Conservation (phyloP, 108 stramenopile species). For the Skeletonema costatum region DNA sequence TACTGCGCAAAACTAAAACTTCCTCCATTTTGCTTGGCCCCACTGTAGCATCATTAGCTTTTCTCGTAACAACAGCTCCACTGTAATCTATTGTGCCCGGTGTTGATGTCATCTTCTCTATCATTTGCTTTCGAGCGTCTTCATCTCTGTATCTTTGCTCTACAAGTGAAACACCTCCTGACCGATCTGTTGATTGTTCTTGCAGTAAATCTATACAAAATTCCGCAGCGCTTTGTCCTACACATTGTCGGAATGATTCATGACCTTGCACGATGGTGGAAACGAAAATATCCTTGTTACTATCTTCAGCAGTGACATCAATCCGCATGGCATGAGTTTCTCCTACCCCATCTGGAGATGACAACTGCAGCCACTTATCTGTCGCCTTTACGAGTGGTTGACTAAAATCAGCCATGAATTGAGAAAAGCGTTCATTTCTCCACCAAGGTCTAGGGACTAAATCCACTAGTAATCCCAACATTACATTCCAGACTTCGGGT, state of each 20-base stretch:
- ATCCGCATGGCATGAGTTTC: constrained; percentile 77
- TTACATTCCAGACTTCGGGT: constrained; percentile 64
- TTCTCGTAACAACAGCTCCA: constrained; percentile 27
- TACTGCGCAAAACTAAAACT: not conserved
- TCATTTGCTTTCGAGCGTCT: constrained; percentile 44
- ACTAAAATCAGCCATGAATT: constrained; percentile 66
- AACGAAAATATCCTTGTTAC: not conserved
- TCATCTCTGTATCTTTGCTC: constrained; percentile 51
- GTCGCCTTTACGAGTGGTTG: constrained; percentile 57
- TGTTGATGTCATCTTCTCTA: constrained; percentile 45
- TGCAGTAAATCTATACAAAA: constrained; percentile 59
- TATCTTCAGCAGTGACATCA: constrained; percentile 42
- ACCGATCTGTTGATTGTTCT: not conserved
- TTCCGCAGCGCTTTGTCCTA: constrained; percentile 67
- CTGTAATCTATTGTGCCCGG: constrained; percentile 64
- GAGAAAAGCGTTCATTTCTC: constrained; percentile 48
- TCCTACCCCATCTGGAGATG: constrained; percentile 25
- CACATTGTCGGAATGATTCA: constrained; percentile 64
- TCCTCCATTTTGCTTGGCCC: not conserved
- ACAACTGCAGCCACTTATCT: constrained; percentile 34
- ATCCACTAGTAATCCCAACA: constrained; percentile 57
- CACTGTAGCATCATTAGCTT: not conserved
- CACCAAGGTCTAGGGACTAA: constrained; percentile 60
- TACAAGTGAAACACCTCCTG: constrained; percentile 48
- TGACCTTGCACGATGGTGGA: constrained; percentile 58